phyloP scores from a whole-genome alignment of 179 eudicot species.

The Vitellaria paradoxa region DNA sequence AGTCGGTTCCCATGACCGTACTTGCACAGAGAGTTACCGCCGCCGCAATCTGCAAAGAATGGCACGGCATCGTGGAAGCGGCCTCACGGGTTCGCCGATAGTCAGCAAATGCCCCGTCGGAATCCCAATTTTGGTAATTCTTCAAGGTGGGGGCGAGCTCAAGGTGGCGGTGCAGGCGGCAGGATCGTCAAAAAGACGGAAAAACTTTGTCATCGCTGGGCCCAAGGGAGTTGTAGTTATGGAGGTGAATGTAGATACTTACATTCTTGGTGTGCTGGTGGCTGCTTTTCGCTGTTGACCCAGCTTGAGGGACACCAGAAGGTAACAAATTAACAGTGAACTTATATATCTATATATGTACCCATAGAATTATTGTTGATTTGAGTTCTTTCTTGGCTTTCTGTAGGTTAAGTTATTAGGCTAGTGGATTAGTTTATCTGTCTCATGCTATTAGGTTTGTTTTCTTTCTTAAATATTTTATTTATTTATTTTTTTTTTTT shows the following conservation, averaged over 20 bases:
- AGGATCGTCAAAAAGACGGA: slow-evolving; percentile 44
- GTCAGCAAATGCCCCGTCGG: slow-evolving; percentile 19
- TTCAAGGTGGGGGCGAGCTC: slow-evolving; percentile 26
- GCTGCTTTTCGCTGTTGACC: slow-evolving; percentile 44
- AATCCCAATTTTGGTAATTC: slow-evolving; percentile 36
- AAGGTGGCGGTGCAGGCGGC: slow-evolving; percentile 40
- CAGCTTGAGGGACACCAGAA: slow-evolving; percentile 82
- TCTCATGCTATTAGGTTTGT: background rate
- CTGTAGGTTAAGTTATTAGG: background rate
- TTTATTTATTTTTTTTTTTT: too few species aligned
- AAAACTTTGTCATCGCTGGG: slow-evolving; percentile 69
- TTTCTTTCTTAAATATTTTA: background rate
- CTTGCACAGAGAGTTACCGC: slow-evolving; percentile 66
- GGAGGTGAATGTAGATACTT: slow-evolving; percentile 69
- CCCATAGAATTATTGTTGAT: background rate
- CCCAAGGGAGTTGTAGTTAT: slow-evolving; percentile 65
- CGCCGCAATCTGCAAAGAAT: slow-evolving; percentile 22
- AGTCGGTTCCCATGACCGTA: slow-evolving; percentile 51
- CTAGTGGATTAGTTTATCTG: background rate
- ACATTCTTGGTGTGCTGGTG: slow-evolving; percentile 78
- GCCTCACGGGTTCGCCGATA: slow-evolving; percentile 37
- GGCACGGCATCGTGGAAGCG: slow-evolving; percentile 40
- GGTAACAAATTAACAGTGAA: slow-evolving; percentile 32
- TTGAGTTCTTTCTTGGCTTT: background rate
- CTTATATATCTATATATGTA: background rate